Conservation (phyloP, 805 yeast genomes). For the Yarrowia hollandica region DNA sequence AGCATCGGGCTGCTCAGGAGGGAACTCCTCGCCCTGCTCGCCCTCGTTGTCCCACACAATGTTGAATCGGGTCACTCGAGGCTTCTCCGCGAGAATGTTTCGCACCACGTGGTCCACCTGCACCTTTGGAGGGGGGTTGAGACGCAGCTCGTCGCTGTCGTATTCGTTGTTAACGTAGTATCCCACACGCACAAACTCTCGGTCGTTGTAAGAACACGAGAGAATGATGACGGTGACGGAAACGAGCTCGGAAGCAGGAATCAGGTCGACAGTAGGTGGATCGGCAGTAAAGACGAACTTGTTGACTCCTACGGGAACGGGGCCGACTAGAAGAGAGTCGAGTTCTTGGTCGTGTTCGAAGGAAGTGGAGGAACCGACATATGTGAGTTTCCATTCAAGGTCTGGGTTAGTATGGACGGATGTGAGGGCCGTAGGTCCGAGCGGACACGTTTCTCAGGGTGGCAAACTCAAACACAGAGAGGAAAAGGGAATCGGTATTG, state of each 20-base stretch:
- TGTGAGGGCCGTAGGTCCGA: background rate
- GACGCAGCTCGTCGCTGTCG: slow-evolving; percentile 87
- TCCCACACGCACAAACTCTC: slow-evolving; percentile 96
- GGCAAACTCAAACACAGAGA: too few relatives aligned
- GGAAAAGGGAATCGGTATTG: too few relatives aligned
- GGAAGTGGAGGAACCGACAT: slow-evolving; percentile 94
- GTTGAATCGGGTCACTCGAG: slow-evolving; percentile 94
- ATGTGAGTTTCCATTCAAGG: slow-evolving; percentile 95
- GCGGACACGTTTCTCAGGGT: too few relatives aligned
- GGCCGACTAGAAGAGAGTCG: slow-evolving; percentile 96
- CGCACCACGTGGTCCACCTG: slow-evolving; percentile 93
- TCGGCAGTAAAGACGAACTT: slow-evolving; percentile 92
- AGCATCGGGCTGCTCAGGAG: slow-evolving; percentile 73
- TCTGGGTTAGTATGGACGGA: slow-evolving; percentile 50
- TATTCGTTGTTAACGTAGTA: slow-evolving; percentile 97
- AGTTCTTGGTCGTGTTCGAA: slow-evolving; percentile 95
- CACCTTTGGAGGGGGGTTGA: slow-evolving; percentile 89
- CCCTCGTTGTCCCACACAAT: slow-evolving; percentile 92
- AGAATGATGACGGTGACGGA: slow-evolving; percentile 91
- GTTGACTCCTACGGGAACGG: slow-evolving; percentile 96
- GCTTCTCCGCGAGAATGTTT: slow-evolving; percentile 94
- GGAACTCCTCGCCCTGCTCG: slow-evolving; percentile 60
- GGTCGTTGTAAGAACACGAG: slow-evolving; percentile 88
- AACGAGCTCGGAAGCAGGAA: slow-evolving; percentile 94
- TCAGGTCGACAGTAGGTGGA: slow-evolving; percentile 93